A percentile compares a stretch with the other conserved stretches of the same genome.
Conservation (phyloP, 495 filamentous ascomycete species). For the Penicillium chermesinum region DNA sequence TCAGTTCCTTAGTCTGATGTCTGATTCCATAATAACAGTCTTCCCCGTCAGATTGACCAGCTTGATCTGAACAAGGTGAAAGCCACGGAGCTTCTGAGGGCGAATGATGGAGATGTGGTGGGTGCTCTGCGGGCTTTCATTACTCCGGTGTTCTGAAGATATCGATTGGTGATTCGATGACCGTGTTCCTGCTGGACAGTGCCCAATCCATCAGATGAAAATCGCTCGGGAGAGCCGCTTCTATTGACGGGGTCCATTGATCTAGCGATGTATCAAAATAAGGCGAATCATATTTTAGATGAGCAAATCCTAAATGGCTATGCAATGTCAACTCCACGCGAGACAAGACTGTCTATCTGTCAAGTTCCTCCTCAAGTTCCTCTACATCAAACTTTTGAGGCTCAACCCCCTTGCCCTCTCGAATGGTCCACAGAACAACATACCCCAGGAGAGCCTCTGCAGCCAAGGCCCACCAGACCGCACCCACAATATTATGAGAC, state of each 20-base stretch:
- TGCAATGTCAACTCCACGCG: background rate
- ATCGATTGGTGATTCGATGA: background rate
- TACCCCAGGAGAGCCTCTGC: conserved; percentile 47
- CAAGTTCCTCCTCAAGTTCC: conserved; percentile 8
- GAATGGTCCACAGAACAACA: conserved; percentile 46
- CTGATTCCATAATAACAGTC: background rate
- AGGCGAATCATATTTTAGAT: background rate
- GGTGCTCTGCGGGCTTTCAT: conserved; percentile 65
- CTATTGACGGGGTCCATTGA: too few relatives aligned
- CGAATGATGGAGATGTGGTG: conserved; percentile 71
- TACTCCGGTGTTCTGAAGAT: conserved; percentile 27
- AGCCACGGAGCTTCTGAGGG: conserved; percentile 76
- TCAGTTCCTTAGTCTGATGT: background rate
- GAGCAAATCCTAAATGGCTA: background rate
- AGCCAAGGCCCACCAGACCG: conserved; percentile 65
- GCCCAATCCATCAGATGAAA: background rate
- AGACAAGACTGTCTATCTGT: background rate
- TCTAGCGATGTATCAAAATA: too few relatives aligned
- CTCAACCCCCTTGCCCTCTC: conserved; percentile 49
- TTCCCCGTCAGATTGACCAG: conserved; percentile 58
- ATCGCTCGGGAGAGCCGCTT: too few relatives aligned
- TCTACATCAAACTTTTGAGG: conserved; percentile 22
- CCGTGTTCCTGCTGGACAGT: too few relatives aligned
- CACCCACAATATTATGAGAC: conserved; percentile 58
- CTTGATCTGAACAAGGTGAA: conserved; percentile 73